Evolutionary conservation across 805 yeast species (phyloP).

Genomic region (Wickerhamomyces rabaulensis): DNA sequence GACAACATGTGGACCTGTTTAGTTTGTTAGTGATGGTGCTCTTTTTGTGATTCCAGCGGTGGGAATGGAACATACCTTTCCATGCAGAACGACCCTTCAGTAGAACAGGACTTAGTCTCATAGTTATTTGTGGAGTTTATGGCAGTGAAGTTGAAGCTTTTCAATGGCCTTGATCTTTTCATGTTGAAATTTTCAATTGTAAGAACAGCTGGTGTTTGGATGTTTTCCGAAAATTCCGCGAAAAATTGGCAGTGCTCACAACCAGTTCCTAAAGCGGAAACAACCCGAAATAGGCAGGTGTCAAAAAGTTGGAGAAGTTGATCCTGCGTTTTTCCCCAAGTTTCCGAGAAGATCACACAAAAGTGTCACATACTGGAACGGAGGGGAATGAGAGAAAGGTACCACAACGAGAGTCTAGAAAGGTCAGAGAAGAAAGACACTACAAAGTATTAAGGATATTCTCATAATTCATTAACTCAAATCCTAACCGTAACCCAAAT

Average conservation of each 20-base stretch:
- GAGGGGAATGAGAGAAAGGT: no score
- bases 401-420: no score
- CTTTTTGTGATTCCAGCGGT: background rate
- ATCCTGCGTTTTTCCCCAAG: no score
- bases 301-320: no score
- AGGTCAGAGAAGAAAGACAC: no score
- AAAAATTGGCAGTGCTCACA: no score
- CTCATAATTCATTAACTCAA: background rate
- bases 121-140: constrained; percentile 11
- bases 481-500: background rate
- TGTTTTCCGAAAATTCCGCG: no score
- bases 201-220: no score
- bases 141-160: background rate
- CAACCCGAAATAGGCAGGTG: no score
- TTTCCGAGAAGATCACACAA: no score
- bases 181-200: background rate
- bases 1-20: constrained; percentile 79
- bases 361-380: no score
- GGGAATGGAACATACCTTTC: constrained; percentile 37
- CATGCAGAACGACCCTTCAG: constrained; percentile 51
- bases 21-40: background rate
- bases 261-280: no score
- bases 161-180: background rate
- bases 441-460: background rate
- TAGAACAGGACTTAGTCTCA: constrained; percentile 35